Conservation (phyloP, 2,329 filamentous ascomycete genomes). For the Myriosclerotinia scirpicola region DNA sequence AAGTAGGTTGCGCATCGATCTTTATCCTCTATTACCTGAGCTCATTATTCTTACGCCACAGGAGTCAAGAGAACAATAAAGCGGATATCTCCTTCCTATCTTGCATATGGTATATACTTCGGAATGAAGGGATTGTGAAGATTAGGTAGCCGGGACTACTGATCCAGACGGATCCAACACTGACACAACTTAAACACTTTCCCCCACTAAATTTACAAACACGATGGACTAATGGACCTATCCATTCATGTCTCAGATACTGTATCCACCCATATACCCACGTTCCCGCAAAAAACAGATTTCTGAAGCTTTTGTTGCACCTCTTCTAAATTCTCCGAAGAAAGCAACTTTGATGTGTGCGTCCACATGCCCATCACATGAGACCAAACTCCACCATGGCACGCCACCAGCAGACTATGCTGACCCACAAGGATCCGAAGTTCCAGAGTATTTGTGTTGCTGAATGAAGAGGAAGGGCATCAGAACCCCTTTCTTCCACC, state of each 20-base stretch:
- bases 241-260: neutral
- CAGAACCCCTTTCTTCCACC: neutral
- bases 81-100: neutral
- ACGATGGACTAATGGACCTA: neutral
- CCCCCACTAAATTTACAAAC: neutral
- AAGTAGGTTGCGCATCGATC: neutral
- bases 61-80: neutral
- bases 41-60: neutral
- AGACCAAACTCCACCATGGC: neutral
- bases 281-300: neutral
- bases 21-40: neutral
- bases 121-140: too few relatives aligned
- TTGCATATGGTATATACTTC: too few relatives aligned
- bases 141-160: neutral
- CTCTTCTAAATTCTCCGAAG: neutral
- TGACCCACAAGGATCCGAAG: neutral
- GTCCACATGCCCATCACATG: neutral
- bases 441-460: too few relatives aligned
- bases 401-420: neutral
- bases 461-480: constrained; percentile 1
- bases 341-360: neutral
- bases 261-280: neutral
- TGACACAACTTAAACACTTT: neutral
- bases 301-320: neutral
- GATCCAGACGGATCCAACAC: neutral